Percentiles rank a stretch among this genome's conserved stretches.
phyloP scores from a whole-genome alignment of 108 stramenopile genomes.

The Pinguiococcus pyrenoidosus region DNA sequence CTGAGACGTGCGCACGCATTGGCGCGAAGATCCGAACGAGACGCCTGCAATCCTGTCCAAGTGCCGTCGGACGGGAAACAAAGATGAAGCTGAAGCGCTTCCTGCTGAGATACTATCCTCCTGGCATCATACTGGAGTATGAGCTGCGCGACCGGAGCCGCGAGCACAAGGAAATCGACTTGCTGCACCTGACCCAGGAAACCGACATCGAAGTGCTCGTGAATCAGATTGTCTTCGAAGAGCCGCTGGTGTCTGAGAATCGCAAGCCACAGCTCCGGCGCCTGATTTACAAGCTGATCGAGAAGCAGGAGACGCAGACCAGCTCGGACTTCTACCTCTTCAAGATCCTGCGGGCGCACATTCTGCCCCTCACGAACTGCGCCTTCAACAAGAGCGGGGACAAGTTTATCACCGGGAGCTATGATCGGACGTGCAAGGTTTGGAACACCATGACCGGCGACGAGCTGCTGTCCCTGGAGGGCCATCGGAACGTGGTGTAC shows the following conservation, averaged over 20 bases:
- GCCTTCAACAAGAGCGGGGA: slow-evolving; percentile 56
- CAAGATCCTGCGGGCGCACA: slow-evolving; percentile 52
- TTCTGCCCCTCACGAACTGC: slow-evolving; percentile 52
- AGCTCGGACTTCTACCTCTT: slow-evolving; percentile 46
- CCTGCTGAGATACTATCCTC: slow-evolving; percentile 48
- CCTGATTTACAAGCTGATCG: slow-evolving; percentile 44
- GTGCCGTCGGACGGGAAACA: no score
- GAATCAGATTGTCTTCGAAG: slow-evolving; percentile 49
- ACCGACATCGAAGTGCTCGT: slow-evolving; percentile 40
- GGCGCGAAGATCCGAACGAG: no score
- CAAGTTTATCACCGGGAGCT: slow-evolving; percentile 52
- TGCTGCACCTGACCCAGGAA: slow-evolving; percentile 47
- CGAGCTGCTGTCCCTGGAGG: slow-evolving; percentile 49
- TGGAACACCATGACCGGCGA: slow-evolving; percentile 53
- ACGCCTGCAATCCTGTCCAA: no score
- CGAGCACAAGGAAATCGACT: slow-evolving; percentile 50
- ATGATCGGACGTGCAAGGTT: slow-evolving; percentile 54
- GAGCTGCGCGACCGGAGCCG: slow-evolving; percentile 41
- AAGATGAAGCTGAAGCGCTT: slow-evolving; percentile 47
- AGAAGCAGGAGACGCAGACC: slow-evolving; percentile 41
- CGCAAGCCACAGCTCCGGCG: slow-evolving; percentile 44
- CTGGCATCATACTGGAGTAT: slow-evolving; percentile 52
- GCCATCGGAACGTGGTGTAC: slow-evolving; percentile 54
- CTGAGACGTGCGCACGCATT: no score
- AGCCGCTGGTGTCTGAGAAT: slow-evolving; percentile 41